Evolutionary conservation across 2,329 filamentous ascomycete species (phyloP).

Genomic region (Colletotrichum higginsianum): DNA sequence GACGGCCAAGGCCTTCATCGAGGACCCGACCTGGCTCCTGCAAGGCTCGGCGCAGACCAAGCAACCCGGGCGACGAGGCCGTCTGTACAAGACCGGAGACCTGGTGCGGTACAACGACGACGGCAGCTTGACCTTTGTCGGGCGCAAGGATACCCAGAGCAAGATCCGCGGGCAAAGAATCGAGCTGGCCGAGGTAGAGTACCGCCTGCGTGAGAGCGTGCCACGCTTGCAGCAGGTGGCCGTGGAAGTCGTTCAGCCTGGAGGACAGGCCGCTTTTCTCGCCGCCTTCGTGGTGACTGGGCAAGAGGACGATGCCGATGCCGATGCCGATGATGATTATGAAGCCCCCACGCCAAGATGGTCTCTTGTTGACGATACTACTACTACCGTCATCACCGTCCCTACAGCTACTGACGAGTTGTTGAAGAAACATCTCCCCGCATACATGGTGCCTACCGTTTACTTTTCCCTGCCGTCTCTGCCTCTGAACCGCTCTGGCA

Average conservation of each 20-base stretch:
- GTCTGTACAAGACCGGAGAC: slow-evolving; percentile 58
- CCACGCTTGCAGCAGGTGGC: slow-evolving; percentile 45
- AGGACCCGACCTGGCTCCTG: slow-evolving; percentile 66
- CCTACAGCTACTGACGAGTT: neutral
- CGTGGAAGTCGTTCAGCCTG: neutral
- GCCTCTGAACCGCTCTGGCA: neutral
- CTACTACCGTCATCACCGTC: neutral
- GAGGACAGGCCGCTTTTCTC: neutral
- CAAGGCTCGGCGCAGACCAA: slow-evolving; percentile 50
- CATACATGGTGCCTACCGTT: neutral
- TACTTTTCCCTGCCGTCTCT: neutral
- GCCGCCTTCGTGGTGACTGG: neutral
- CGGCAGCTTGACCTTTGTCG: slow-evolving; percentile 60
- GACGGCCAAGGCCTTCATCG: slow-evolving; percentile 65
- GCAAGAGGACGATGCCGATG: neutral
- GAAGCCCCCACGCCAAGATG: neutral
- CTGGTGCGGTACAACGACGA: slow-evolving; percentile 65
- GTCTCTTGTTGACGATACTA: too few relatives aligned
- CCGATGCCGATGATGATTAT: neutral
- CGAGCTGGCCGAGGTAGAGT: slow-evolving; percentile 60
- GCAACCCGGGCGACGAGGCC: slow-evolving; percentile 54
- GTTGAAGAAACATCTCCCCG: neutral
- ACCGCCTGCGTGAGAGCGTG: slow-evolving; percentile 60
- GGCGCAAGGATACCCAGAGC: slow-evolving; percentile 42
- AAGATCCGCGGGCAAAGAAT: slow-evolving; percentile 35